Evolutionary conservation across 768 basidiomycete genomes (phyloP), one percentile per base, ranked within the genome.

Genomic region (Amanita pallidorosea): DNA sequence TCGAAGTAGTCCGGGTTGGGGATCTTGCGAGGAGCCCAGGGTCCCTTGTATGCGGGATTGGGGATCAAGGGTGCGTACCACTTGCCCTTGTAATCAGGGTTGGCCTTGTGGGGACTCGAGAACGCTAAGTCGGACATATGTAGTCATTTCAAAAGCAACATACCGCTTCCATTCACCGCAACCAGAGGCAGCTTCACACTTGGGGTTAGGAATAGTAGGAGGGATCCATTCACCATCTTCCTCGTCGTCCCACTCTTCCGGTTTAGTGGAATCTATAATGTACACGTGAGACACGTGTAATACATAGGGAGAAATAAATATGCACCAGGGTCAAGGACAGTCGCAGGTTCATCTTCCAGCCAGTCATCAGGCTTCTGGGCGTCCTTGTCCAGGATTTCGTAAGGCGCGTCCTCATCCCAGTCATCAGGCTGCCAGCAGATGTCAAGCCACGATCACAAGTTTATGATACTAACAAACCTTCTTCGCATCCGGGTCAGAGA

Each of bases 171-270:
- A 99, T 67, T 85, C 83, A 62, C 96, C 96, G 61, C 96, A 99
- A 25, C 96, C 96, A 60, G 92, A 80, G 54, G 81, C 94, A 51
- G 83, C 86, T 56, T 80, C 73, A 63, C 96, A 98, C 64, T 81
- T 86, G 55, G 95, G 89, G 78, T 99, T 99, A 53, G 77, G 68
- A 51, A 98, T 74, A 51, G 81, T 81, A 27, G 96, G 94, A 6
- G 94, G 77, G 56, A 98, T 80, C 93, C 93, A 99, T 63, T 98
- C 95, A 65, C 96, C 96, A 58, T 99, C 95, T 65, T 98, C 96
- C 63, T 97, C 96, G 59, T 97, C 95, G 61, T 96, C 93, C 96
- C 96, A 99, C 67, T 99, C 96, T 64, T 99, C 96, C 5, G 96
- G 96, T 74, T 96, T 97, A 68, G 84, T 80, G 36, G 88, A 80